Base-by-base conservation (phyloP, 2,329 filamentous ascomycete species). In the Penicillium polonicum region DNA sequence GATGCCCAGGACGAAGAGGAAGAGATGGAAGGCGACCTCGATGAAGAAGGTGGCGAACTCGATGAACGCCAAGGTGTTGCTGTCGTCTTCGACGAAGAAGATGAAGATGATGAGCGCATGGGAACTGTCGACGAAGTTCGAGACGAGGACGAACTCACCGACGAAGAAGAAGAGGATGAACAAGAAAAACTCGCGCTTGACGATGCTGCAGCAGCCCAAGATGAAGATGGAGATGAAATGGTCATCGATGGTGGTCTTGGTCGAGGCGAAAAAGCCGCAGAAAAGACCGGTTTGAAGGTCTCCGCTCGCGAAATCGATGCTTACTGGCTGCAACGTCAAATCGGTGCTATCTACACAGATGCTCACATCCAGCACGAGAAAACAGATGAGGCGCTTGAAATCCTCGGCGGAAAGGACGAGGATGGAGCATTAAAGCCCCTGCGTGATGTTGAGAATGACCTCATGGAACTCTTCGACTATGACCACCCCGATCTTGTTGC, bases 391-490 rank as follows among this genome's bases (percentile, higher is more conserved):
- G 92, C 92, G 0, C 82, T 99, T 53, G 85, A 88, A 36, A 92
- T 95, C 48, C 83, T 99, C 53, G 89, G 90, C 31, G 92, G 90
- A 44, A 83, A 88, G 61, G 83, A 87, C 8, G 73, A 84, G 50
- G 88, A 89, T 55, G 92, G 89, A 17, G 88, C 93, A 59, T 91
- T 95, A 69, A 92, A 90, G 74, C 84, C 90, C 15, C 80, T 97
- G 31, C 88, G 93, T 68, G 93, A 99, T 70, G 92, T 97, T 55
- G 94, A 99, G 71, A 99, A 99, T 74, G 94, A 99, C 62, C 82
- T 99, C 57, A 97, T 97, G 90, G 94, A 97, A 68, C 83, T 99
- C 0, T 97, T 99, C 67, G 94, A 99, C 69, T 99, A 96, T 69
- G 93, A 97, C 68, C 90, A 97, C 70, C 91, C 95, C 60, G 92